Conservation (phyloP, 1,284 basidiomycete species). For the Abortiporus biennis region DNA sequence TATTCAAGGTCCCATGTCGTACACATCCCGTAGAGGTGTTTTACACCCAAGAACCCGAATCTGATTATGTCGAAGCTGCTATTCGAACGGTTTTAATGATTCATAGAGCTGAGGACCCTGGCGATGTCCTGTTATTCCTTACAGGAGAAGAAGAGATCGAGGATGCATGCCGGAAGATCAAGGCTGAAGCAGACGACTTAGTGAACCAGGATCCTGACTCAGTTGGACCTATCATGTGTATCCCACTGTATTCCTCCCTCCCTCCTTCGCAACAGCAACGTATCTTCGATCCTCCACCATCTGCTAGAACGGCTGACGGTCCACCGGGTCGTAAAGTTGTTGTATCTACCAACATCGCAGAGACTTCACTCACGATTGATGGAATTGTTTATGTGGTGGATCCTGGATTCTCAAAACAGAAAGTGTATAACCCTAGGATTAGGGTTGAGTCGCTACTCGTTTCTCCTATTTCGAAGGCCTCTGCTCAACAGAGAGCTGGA, state of each 20-base stretch:
- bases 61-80: slow-evolving; percentile 96
- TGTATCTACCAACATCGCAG: slow-evolving; percentile 95
- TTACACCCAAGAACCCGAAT: slow-evolving; percentile 94
- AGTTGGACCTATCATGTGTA: slow-evolving; percentile 83
- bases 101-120: slow-evolving; percentile 91
- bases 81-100: slow-evolving; percentile 98
- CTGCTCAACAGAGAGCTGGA: slow-evolving; percentile 93
- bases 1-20: slow-evolving; percentile 95
- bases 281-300: slow-evolving; percentile 88
- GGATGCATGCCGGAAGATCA: slow-evolving; percentile 92
- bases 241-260: slow-evolving; percentile 92
- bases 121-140: slow-evolving; percentile 92
- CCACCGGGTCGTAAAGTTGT: slow-evolving; percentile 92
- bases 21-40: slow-evolving; percentile 96
- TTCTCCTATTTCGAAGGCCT: slow-evolving; percentile 94
- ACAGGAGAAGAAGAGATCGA: slow-evolving; percentile 99
- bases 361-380: slow-evolving; percentile 97
- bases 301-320: slow-evolving; percentile 54
- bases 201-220: slow-evolving; percentile 62
- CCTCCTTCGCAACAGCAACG: slow-evolving; percentile 92
- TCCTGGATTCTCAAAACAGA: slow-evolving; percentile 96
- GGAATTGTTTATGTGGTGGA: slow-evolving; percentile 99
- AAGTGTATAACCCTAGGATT: slow-evolving; percentile 95
- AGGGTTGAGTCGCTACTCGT: slow-evolving; percentile 94
- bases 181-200: slow-evolving; percentile 82